Conservation (phyloP, 2,329 filamentous ascomycete species). For the Lecanicillium sp. region DNA sequence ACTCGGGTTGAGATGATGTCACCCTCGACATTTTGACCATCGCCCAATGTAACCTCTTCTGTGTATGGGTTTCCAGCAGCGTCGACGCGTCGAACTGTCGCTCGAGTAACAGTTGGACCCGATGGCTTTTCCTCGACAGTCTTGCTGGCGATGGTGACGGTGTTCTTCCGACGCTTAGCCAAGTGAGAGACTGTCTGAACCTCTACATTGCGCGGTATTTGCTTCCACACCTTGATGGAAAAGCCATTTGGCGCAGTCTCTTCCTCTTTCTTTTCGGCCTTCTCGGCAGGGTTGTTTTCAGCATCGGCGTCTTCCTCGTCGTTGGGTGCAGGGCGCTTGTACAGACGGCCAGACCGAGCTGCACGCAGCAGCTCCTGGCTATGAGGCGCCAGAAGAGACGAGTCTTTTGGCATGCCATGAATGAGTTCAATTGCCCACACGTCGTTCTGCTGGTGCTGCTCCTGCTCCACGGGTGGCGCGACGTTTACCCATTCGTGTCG, state of each 20-base stretch:
- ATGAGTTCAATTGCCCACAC: constrained; percentile 70
- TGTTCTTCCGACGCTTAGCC: constrained; percentile 53
- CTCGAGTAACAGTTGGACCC: constrained; percentile 60
- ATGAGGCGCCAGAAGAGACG: constrained; percentile 64
- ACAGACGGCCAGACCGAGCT: constrained; percentile 67
- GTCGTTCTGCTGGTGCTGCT: constrained; percentile 55
- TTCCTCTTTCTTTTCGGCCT: constrained; percentile 55
- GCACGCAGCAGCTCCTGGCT: constrained; percentile 77
- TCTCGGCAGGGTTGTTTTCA: constrained; percentile 37
- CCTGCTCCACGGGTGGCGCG: constrained; percentile 55
- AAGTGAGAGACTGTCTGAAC: constrained; percentile 43
- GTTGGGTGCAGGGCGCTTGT: constrained; percentile 58
- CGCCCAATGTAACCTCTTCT: constrained; percentile 73
- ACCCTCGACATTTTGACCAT: constrained; percentile 72
- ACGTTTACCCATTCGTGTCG: constrained; percentile 62
- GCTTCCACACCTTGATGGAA: constrained; percentile 52
- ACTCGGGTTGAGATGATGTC: constrained; percentile 63
- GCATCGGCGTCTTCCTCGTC: constrained; percentile 52
- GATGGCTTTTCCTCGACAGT: constrained; percentile 34
- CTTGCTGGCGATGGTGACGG: constrained; percentile 47
- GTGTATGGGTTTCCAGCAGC: constrained; percentile 74
- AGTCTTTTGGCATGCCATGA: constrained; percentile 77
- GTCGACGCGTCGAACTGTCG: constrained; percentile 71
- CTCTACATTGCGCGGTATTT: constrained; percentile 51
- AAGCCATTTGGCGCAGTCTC: constrained; percentile 47